Base-by-base conservation (phyloP, 805 yeast species). In the Metschnikowia lachancei region DNA sequence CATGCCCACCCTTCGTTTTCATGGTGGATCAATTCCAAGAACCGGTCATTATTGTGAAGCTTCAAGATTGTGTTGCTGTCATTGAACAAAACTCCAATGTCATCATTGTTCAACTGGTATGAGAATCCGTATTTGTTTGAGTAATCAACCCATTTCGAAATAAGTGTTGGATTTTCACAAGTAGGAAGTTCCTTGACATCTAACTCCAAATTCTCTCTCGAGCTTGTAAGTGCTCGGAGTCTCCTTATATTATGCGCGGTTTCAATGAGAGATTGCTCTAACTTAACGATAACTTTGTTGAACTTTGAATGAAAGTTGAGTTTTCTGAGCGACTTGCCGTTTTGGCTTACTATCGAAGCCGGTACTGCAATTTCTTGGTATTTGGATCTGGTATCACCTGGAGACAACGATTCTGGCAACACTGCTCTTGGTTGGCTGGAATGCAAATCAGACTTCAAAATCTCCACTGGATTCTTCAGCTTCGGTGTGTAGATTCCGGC, bases 141-240 rank as follows among this genome's bases (percentile, higher is more conserved):
- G 64, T 92, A 94, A 64, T 94, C 99, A 24, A 95, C 98, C 99
- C 99, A 94, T 63, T 92, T 91, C 50, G 95, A 86, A 36, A 92
- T 82, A 50, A 87, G 79, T 16, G 81, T 78, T 11, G 91, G 95
- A 52, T 79, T 77, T 54, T 75, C 77, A 47, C 74, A 69, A 8
- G 66, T 59, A 32, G 76, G 76, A 39, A 70, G 65, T 51, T 69
- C 74, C 33, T 60, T 52, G 24, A 67, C 57, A 39, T 65, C 70
- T 49, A 64, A 54, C 31, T 53, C 55, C 35, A 53, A 32, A 42
- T 58, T 55, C 18, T 65, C 69, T 47, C 67, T 54, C 5, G 45
- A 39, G 24, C 43, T 36, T 37, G 65, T 63, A 37, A 69, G 62
- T 39, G 64, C 63, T 38, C 75, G 76, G 43, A 76, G 61, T 52